phyloP scores from a whole-genome alignment of 1,284 basidiomycete genomes.

The Moesziomyces antarcticus region DNA sequence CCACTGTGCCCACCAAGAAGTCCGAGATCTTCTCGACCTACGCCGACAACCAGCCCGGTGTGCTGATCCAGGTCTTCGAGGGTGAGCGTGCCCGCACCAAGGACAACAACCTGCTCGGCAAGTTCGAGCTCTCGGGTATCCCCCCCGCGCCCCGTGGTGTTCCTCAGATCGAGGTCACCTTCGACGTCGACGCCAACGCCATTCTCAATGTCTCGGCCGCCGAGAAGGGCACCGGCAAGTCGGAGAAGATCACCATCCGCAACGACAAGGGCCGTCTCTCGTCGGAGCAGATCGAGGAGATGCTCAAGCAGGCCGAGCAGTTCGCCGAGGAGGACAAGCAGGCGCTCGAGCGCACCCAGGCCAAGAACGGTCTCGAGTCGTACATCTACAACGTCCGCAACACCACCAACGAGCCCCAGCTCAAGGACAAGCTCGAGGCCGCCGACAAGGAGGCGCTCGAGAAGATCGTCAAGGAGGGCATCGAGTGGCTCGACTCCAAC shows the following conservation, averaged over 20 bases:
- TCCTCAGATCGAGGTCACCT: constrained; percentile 97
- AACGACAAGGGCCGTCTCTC: constrained; percentile 98
- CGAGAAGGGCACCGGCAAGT: constrained; percentile 98
- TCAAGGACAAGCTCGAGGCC: constrained; percentile 81
- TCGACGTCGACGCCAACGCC: constrained; percentile 98
- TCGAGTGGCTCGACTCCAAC: constrained; percentile 87
- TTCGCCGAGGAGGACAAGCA: constrained; percentile 78
- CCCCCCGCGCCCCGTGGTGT: constrained; percentile 98
- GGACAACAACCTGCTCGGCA: constrained; percentile 99
- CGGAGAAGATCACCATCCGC: constrained; percentile 91
- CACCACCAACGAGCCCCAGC: constrained; percentile 69
- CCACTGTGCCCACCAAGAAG: constrained; percentile 98
- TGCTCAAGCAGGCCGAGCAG: constrained; percentile 74
- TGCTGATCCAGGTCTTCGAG: constrained; percentile 98
- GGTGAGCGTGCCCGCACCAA: constrained; percentile 99
- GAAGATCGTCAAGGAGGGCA: constrained; percentile 83
- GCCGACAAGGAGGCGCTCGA: constrained; percentile 90
- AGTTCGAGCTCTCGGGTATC: constrained; percentile 98
- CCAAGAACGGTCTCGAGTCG: constrained; percentile 85
- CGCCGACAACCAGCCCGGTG: constrained; percentile 98
- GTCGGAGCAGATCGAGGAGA: constrained; percentile 98
- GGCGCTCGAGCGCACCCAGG: constrained; percentile 76
- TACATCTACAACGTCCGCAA: constrained; percentile 97
- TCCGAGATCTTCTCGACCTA: constrained; percentile 99
- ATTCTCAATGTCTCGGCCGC: constrained; percentile 95